phyloP scores from a whole-genome alignment of 768 basidiomycete genomes.

The Rhizopogon salebrosus region DNA sequence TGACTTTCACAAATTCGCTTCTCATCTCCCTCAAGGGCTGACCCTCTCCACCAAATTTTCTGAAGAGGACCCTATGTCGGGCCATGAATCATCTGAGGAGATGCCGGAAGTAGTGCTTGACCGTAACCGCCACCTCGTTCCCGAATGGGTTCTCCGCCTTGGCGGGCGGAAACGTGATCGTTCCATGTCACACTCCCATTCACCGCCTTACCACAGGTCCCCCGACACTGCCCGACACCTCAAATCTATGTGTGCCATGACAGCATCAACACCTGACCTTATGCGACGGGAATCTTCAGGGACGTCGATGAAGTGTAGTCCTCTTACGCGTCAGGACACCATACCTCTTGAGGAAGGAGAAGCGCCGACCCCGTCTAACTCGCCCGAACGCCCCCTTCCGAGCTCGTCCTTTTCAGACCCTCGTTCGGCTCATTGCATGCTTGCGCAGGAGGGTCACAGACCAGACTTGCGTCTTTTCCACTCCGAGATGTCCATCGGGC shows the following conservation, averaged over 20 bases:
- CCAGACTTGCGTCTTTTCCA: constrained; percentile 36
- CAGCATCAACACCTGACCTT: constrained; percentile 71
- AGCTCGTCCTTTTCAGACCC: constrained; percentile 21
- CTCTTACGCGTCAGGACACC: constrained; percentile 36
- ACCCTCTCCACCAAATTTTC: constrained; percentile 2
- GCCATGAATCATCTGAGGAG: constrained; percentile 60
- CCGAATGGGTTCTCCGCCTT: constrained; percentile 78
- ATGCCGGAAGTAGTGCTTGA: constrained; percentile 93
- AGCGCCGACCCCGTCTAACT: constrained; percentile 48
- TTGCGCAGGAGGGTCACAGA: constrained; percentile 23
- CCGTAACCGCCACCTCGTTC: constrained; percentile 93
- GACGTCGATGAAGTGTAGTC: constrained; percentile 29
- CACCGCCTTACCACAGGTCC: constrained; percentile 7
- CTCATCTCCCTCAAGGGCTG: constrained; percentile 2
- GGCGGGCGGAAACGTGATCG: constrained; percentile 41
- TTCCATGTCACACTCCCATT: constrained; percentile 41
- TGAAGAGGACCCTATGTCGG: constrained; percentile 32
- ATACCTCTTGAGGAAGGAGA: constrained; percentile 34
- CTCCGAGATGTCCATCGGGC: constrained; percentile 34
- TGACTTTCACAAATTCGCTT: constrained; percentile 23
- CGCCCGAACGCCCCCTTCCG: constrained; percentile 35
- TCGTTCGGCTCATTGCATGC: constrained; percentile 11
- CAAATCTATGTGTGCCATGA: constrained; percentile 40
- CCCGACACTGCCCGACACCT: constrained; percentile 27
- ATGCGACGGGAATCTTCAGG: constrained; percentile 20